Percentiles rank a stretch among this genome's conserved stretches.
Evolutionary conservation across 306 rosid species (phyloP).

Genomic region (Lathyrus sativus): DNA sequence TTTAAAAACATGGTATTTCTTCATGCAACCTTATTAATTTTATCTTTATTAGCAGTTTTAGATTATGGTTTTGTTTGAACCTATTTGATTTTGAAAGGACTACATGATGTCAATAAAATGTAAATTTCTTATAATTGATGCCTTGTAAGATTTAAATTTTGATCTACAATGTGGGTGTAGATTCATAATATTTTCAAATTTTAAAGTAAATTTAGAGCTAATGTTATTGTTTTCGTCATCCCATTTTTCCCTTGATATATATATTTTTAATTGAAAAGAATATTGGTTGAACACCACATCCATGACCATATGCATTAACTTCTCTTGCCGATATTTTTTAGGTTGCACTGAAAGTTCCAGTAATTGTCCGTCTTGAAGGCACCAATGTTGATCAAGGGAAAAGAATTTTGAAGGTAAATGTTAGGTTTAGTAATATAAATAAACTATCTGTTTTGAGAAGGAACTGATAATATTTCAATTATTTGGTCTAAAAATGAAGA

Average conservation of each 20-base stretch:
- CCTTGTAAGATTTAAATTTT: slow-evolving; percentile 30
- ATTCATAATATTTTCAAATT: slow-evolving; percentile 14
- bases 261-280: neutral
- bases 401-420: slow-evolving; percentile 77
- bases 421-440: slow-evolving; percentile 11
- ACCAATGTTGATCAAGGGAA: slow-evolving; percentile 96
- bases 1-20: slow-evolving; percentile 13
- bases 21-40: slow-evolving; percentile 7
- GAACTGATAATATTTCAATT: slow-evolving; percentile 19
- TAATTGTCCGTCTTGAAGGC: slow-evolving; percentile 96
- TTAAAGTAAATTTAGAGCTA: neutral
- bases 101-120: slow-evolving; percentile 14
- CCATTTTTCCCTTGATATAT: neutral
- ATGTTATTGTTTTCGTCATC: neutral
- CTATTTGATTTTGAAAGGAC: slow-evolving; percentile 11
- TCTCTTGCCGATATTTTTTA: slow-evolving; percentile 40
- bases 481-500: neutral
- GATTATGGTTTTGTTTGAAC: slow-evolving; percentile 7
- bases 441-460: neutral
- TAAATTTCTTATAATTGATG: slow-evolving; percentile 14
- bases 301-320: slow-evolving; percentile 33
- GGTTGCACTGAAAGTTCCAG: slow-evolving; percentile 94
- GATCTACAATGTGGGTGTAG: slow-evolving; percentile 18
- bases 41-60: slow-evolving; percentile 10
- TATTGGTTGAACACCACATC: neutral